Conservation (phyloP, 2,329 filamentous ascomycete genomes). For the Fusarium azukiicola region DNA sequence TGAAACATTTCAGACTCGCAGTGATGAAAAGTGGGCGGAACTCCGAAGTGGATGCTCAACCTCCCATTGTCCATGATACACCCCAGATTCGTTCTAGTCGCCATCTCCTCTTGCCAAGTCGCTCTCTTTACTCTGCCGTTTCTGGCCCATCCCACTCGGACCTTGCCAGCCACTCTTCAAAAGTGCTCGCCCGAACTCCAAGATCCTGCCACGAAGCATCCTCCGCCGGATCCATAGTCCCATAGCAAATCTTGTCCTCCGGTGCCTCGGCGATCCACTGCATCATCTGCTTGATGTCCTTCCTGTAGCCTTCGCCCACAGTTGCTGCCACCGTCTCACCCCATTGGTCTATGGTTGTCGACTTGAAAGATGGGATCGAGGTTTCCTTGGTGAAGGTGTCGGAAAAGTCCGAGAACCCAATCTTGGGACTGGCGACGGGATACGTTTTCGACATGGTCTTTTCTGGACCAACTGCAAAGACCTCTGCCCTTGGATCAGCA, state of each 20-base stretch:
- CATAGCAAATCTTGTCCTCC: constrained; percentile 36
- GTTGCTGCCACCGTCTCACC: constrained; percentile 18
- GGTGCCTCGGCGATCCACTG: constrained; percentile 41
- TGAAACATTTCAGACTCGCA: constrained; percentile 4
- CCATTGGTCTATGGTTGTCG: not conserved
- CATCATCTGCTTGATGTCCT: constrained; percentile 47
- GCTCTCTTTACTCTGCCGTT: not conserved
- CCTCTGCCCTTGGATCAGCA: not conserved
- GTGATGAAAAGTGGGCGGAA: constrained; percentile 10
- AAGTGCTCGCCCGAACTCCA: constrained; percentile 32
- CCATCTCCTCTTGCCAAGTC: not conserved
- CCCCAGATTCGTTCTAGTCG: not conserved
- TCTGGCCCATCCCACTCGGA: constrained; percentile 5
- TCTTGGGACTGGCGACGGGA: constrained; percentile 33
- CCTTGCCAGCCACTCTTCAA: constrained; percentile 35
- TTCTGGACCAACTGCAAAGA: constrained; percentile 28
- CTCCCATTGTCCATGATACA: not conserved
- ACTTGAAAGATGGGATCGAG: constrained; percentile 1
- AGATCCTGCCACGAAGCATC: constrained; percentile 32
- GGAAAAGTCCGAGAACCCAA: constrained; percentile 32
- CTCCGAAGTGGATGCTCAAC: not conserved
- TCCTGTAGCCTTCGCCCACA: constrained; percentile 35
- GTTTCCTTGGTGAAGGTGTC: constrained; percentile 27
- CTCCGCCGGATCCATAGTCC: not conserved
- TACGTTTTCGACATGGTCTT: constrained; percentile 42